Conservation (phyloP, 352 stramenopile genomes). For the Pilasporangium apinafurcum region DNA sequence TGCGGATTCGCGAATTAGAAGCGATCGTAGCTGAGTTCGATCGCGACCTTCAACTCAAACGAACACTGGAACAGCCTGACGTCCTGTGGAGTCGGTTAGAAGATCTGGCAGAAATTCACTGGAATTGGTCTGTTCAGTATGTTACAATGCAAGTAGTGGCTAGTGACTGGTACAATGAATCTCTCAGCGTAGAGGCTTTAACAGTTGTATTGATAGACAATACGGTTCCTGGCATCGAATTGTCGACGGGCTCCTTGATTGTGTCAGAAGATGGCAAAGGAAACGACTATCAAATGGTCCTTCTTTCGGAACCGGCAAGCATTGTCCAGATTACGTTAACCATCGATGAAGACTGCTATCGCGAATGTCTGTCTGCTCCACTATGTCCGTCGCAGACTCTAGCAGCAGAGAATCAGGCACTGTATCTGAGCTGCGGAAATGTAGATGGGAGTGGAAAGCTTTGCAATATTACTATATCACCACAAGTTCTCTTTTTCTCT, state of each 20-base stretch:
- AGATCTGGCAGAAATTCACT: slow-evolving; percentile 17
- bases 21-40: slow-evolving; percentile 19
- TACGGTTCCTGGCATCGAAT: slow-evolving; percentile 53
- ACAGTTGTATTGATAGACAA: slow-evolving; percentile 29
- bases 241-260: slow-evolving; percentile 54
- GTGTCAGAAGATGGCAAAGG: slow-evolving; percentile 60
- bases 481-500: slow-evolving; percentile 41
- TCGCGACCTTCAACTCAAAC: slow-evolving; percentile 13
- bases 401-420: not conserved
- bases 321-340: slow-evolving; percentile 39
- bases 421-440: slow-evolving; percentile 11
- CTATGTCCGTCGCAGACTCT: slow-evolving; percentile 25
- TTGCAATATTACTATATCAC: slow-evolving; percentile 64
- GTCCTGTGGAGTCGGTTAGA: slow-evolving; percentile 6
- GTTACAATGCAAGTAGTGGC: slow-evolving; percentile 11
- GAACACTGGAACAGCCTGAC: slow-evolving; percentile 1
- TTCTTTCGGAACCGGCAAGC: slow-evolving; percentile 56
- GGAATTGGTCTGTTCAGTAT: slow-evolving; percentile 30
- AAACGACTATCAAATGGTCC: slow-evolving; percentile 68
- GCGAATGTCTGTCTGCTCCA: slow-evolving; percentile 19
- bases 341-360: slow-evolving; percentile 51
- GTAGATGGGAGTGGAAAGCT: slow-evolving; percentile 14
- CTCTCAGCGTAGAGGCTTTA: slow-evolving; percentile 11
- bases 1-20: slow-evolving; percentile 7
- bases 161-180: slow-evolving; percentile 19